Evolutionary conservation across 805 yeast genomes (phyloP).

Genomic region (Sungouiella blattae): DNA sequence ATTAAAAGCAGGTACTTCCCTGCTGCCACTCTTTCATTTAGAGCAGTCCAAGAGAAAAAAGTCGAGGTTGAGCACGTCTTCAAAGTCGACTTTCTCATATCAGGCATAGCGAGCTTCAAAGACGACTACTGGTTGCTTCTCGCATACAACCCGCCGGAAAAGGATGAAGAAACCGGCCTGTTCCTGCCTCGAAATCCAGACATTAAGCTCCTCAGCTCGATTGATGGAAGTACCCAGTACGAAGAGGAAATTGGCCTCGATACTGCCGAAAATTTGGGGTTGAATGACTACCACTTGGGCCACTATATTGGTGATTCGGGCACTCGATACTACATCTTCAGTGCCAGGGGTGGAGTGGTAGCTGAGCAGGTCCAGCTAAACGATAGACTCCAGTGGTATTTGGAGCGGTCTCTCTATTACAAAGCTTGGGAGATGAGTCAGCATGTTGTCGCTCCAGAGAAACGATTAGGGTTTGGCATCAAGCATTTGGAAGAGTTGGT

Average conservation of each 20-base stretch:
- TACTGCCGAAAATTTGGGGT: conserved; percentile 52
- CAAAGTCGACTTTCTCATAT: conserved; percentile 52
- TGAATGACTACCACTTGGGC: conserved; percentile 76
- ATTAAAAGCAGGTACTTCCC: conserved; percentile 41
- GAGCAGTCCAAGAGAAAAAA: conserved; percentile 40
- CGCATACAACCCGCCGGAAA: conserved; percentile 45
- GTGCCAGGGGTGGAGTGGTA: conserved; percentile 78
- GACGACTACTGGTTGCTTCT: conserved; percentile 67
- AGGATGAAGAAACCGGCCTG: conserved; percentile 15
- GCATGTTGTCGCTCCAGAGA: conserved; percentile 46
- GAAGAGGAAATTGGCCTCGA: conserved; percentile 75
- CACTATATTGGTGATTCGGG: conserved; percentile 42
- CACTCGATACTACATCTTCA: conserved; percentile 60
- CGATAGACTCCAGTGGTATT: conserved; percentile 74
- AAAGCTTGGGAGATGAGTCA: conserved; percentile 81
- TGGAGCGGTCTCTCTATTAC: conserved; percentile 47
- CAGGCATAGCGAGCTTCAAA: conserved; percentile 75
- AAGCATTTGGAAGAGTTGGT: conserved; percentile 47
- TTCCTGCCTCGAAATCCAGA: conserved; percentile 59
- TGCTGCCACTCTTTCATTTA: conserved; percentile 50
- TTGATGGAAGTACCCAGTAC: conserved; percentile 66
- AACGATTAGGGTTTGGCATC: conserved; percentile 59
- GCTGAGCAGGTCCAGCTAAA: conserved; percentile 66
- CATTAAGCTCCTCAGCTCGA: conserved; percentile 60
- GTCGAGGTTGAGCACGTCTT: conserved; percentile 47